Evolutionary conservation across 2,329 filamentous ascomycete species (phyloP), one percentile per base, ranked within the genome.

Genomic region (Aspergillus phoenicis): DNA sequence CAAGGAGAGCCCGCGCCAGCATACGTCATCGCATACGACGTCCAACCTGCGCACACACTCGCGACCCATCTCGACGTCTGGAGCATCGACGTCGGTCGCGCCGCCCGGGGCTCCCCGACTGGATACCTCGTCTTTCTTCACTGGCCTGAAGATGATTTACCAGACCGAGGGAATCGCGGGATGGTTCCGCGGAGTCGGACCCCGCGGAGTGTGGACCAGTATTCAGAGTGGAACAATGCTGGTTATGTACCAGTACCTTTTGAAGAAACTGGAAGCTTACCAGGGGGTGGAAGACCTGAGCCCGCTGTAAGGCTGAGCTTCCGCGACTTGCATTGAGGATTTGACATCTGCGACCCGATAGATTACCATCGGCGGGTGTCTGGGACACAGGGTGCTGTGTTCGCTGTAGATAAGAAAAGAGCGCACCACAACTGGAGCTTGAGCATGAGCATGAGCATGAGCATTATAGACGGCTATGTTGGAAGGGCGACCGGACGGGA

Each of bases 181-280:
- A 1, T 96, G 92, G 88, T 99, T 99, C 78, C 87, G 95, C 60
- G 95, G 95, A 26, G 94, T 99, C 1, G 94, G 94, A 0, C 95
- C 95, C 1, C 87, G 95, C 57, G 89, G 89, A 60, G 91, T 98
- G 13, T 99, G 95, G 95, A 99, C 95, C 22, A 97, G 94, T 71
- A 91, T 98, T 60, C 95, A 99, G 81, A 97, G 91, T 72, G 91
- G 93, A 45, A 96, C 92, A 66, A 98, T 98, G 94, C 82, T 98
- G 73, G 93, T 98, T 69, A 82, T 97, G 75, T 98, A 98, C 77
- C 94, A 98, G 80, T 90, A 89, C 62, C 82, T 98, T 59, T 79
- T 98, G 73, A 88, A 90, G 70, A 87, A 89, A 77, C 84, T 98
- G 66, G 90, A 93, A 61, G 68, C 77, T n/a, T 78, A 82, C 68